Conservation (phyloP, 1,284 basidiomycete genomes). For the Marasmius oreades region DNA sequence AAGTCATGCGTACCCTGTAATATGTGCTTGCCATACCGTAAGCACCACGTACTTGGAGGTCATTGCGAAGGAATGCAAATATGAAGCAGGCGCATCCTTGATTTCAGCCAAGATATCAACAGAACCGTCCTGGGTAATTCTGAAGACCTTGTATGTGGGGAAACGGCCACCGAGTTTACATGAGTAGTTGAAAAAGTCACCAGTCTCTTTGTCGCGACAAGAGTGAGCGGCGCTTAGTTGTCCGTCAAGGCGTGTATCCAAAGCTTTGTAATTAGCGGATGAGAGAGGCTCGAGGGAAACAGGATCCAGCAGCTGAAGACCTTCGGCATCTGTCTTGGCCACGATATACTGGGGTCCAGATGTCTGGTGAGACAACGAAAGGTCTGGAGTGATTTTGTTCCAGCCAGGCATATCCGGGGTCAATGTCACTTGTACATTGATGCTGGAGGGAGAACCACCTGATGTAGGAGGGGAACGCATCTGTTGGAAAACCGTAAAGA, state of each 20-base stretch:
- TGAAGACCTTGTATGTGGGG: conserved; percentile 30
- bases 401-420: conserved; percentile 23
- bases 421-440: conserved; percentile 21
- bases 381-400: not conserved
- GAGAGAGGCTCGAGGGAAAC: conserved; percentile 32
- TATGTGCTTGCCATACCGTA: conserved; percentile 30
- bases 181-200: conserved; percentile 35
- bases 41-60: conserved; percentile 33
- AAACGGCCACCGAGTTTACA: conserved; percentile 21
- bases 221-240: conserved; percentile 32
- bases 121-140: conserved; percentile 25
- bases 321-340: conserved; percentile 26
- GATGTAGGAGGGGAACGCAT: not conserved
- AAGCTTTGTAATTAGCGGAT: conserved; percentile 20
- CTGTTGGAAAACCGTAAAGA: conserved; percentile 22
- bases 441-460: conserved; percentile 11
- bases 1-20: conserved; percentile 18
- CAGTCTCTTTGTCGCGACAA: conserved; percentile 29
- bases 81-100: conserved; percentile 32
- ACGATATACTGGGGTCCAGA: conserved; percentile 28
- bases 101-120: conserved; percentile 33
- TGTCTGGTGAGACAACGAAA: not conserved
- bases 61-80: conserved; percentile 32
- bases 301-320: conserved; percentile 29
- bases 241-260: conserved; percentile 31